These are phyloP conservation scores for Stephania yunnanensis DNA, from an alignment of 164 flowering plant species.

Conservation along the genomic window DNA sequence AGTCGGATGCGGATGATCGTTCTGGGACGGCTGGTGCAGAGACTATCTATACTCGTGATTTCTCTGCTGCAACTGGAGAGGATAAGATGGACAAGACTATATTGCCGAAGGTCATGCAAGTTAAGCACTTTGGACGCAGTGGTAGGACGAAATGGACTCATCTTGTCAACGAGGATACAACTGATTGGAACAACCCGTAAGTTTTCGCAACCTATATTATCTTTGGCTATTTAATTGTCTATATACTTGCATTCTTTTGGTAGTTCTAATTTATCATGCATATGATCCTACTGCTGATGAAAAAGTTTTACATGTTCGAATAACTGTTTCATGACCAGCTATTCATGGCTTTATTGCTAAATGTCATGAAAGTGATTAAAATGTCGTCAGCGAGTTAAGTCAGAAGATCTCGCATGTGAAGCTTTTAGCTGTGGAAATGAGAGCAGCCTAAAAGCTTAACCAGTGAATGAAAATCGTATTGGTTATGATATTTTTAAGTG, in stretches of 20 bases:
- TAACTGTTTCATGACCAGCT: no score
- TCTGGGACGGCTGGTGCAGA: slow-evolving; percentile 51
- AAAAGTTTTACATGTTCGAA: not conserved
- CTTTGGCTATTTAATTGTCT: not conserved
- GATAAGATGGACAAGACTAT: slow-evolving; percentile 83
- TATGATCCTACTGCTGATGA: not conserved
- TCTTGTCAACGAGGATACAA: slow-evolving; percentile 95
- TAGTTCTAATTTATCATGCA: not conserved
- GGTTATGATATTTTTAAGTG: no score
- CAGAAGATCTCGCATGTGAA: no score
- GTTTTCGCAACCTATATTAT: slow-evolving; percentile 12
- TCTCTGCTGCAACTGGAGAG: slow-evolving; percentile 89
- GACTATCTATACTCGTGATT: slow-evolving; percentile 55
- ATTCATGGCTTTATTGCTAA: no score
- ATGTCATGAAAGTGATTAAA: no score
- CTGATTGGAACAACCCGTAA: slow-evolving; percentile 91
- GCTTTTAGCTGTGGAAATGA: no score
- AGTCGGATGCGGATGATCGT: slow-evolving; percentile 46
- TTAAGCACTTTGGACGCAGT: slow-evolving; percentile 94
- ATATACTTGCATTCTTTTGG: not conserved
- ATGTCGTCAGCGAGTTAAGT: no score
- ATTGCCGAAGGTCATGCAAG: slow-evolving; percentile 93
- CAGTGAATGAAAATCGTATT: no score
- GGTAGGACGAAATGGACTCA: slow-evolving; percentile 97
- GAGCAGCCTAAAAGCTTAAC: no score